phyloP scores from a whole-genome alignment of 2,329 filamentous ascomycete genomes.

The Diplodia scrobiculata region DNA sequence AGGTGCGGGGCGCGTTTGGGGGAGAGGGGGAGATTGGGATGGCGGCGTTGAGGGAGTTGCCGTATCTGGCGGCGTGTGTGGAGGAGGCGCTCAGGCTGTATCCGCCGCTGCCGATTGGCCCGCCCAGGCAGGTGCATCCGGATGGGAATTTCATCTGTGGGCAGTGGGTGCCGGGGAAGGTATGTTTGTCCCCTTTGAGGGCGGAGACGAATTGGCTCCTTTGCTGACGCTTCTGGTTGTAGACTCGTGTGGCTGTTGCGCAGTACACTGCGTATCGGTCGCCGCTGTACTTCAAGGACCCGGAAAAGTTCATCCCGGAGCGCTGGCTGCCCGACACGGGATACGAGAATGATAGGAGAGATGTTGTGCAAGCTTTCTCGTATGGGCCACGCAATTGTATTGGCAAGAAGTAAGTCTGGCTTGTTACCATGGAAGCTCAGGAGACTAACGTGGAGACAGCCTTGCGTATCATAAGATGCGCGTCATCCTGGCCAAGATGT shows the following conservation, averaged over 20 bases:
- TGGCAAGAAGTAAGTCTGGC: slow-evolving; percentile 36
- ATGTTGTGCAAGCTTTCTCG: slow-evolving; percentile 39
- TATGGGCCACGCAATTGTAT: slow-evolving; percentile 43
- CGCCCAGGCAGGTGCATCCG: slow-evolving; percentile 38
- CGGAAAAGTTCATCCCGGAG: slow-evolving; percentile 37
- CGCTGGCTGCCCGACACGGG: slow-evolving; percentile 39
- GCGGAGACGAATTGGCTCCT: slow-evolving; percentile 8
- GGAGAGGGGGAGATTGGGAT: slow-evolving; percentile 20
- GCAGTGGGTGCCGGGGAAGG: slow-evolving; percentile 34
- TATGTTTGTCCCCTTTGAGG: slow-evolving; percentile 32
- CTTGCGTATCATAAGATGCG: slow-evolving; percentile 46
- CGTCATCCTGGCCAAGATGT: slow-evolving; percentile 43
- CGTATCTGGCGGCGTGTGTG: slow-evolving; percentile 35
- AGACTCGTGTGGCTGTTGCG: background rate
- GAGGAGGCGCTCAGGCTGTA: slow-evolving; percentile 50
- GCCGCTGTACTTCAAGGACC: slow-evolving; percentile 31
- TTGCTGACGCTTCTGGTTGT: background rate
- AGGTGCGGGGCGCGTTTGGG: slow-evolving; percentile 1
- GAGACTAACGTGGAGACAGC: background rate
- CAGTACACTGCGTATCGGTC: background rate
- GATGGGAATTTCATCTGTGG: slow-evolving; percentile 37
- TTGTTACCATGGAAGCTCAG: background rate
- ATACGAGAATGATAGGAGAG: slow-evolving; percentile 36
- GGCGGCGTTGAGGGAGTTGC: background rate
- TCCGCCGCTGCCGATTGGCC: slow-evolving; percentile 46